Base-by-base conservation (phyloP, 2,329 filamentous ascomycete species). In the Setomelanomma holmii region DNA sequence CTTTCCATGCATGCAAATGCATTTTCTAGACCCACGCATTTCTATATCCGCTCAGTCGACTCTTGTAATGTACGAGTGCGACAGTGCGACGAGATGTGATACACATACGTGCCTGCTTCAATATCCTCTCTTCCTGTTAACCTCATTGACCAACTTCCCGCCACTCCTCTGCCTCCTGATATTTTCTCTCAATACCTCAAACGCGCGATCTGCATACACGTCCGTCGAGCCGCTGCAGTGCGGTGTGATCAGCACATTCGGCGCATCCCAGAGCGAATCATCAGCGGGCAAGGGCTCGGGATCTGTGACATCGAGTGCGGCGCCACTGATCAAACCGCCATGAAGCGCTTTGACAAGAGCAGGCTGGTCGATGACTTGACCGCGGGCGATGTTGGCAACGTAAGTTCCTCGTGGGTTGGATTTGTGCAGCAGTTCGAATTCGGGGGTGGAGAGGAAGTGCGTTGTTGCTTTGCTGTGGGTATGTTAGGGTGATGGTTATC, bases 221-320 rank as follows among this genome's bases (percentile, higher is more conserved):
- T 69, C 73, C 1, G 82, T 82, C 36, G 76, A 56, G 0, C 82
- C 82, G 46, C 71, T 87, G 3, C 88, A 76, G 78, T 90, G 87
- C 53, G 86, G 86, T 57, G 85, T 88, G 40, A 93, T 82, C 45
- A 88, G 82, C 14, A 88, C 79, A 70, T 92, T 91, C 53, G 84
- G 83, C 12, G 87, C 78, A 21, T 78, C 81, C 89, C 89, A 93
- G 44, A 93, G 75, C 56, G 84, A 82, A 66, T 89, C 85, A 4
- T 87, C 84, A 2, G 79, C 74, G 0, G 89, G 89, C 56, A 93
- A 70, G 0, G 90, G 90, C 71, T 93, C 90, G 0, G 90, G 90
- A 54, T 93, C 89, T 1, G 89, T 89, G 1, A 93, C 90, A 68
- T 93, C 90, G 35, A 93, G 74, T 1, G 89, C 89, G 0, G 90